These are phyloP conservation scores for Rhizophagus clarus DNA, from an alignment of 192 early-diverging fungal species.

Conservation along the genomic window DNA sequence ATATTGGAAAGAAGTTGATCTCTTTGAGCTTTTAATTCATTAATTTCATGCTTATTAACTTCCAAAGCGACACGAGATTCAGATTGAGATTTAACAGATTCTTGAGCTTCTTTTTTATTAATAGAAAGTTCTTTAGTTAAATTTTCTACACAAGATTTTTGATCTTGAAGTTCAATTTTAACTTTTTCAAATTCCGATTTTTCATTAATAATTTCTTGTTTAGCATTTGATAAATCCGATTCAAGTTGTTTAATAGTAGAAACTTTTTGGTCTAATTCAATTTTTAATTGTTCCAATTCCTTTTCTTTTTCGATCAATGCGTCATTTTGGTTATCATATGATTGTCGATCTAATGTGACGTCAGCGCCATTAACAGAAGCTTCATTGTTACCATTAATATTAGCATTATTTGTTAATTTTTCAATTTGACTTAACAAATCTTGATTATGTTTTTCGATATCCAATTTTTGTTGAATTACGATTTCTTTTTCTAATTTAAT, in stretches of 20 bases:
- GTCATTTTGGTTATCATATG: background rate
- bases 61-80: background rate
- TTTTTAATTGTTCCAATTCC: background rate
- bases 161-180: background rate
- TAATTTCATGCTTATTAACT: constrained; percentile 6
- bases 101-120: background rate
- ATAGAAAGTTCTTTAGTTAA: background rate
- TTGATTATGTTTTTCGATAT: background rate
- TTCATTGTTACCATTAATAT: too few relatives aligned
- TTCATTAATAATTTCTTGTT: background rate
- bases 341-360: background rate
- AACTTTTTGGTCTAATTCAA: constrained; percentile 18
- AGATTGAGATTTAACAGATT: background rate
- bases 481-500: background rate
- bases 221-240: background rate
- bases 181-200: background rate
- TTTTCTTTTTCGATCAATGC: background rate
- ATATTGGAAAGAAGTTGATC: background rate
- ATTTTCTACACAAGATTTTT: background rate
- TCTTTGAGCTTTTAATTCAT: background rate
- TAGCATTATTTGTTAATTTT: background rate
- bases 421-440: background rate
- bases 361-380: background rate
- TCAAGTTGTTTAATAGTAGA: background rate
- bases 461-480: background rate